Evolutionary conservation across 208 protist genomes (phyloP), one percentile per base, ranked within the genome.

Genomic region (Leishmania braziliensis): DNA sequence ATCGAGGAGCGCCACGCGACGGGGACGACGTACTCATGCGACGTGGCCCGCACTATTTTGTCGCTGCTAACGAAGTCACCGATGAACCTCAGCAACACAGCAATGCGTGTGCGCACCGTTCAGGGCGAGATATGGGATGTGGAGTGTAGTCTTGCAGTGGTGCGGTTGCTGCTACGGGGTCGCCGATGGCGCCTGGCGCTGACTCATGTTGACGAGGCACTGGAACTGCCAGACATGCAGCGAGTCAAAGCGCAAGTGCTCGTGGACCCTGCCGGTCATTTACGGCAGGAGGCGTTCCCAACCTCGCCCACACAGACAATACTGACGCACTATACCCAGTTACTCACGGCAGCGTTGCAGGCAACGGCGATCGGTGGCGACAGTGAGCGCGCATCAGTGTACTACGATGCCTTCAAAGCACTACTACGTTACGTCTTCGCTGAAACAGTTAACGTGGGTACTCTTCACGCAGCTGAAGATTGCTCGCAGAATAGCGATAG

Each of bases 21-120:
- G 20, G 9, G 5, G 43, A 26, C 68, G 48, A 70, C 71, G 5
- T 90, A 94, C 63, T 83, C 88, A 36, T 18, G 71, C 0, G 16
- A 16, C 48, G 92, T 94, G 9, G 89, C 82, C 18, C 71, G 43
- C 50, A 84, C 91, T 0, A 48, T 90, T 18, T 69, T 97, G n/a
- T 50, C 33, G 5, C 82, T 94, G 26, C 77, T 97, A 12, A 51
- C 75, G 33, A 85, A 85, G 65, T 87, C 88, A 9, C 87, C 83
- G 2, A 88, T 71, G 43, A 97, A 97, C 60, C 80, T 97, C 33
- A 92, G 88, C 66, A 95, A 92, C 78, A 95, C 90, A 0, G 94
- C 87, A 0, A 86, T 95, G 48, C 87, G 86, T 0, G 81, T 97
- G 36, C 86, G 85, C 6, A 69, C 74, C 50, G 60, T 84, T 75